Percentiles rank a stretch among this genome's conserved stretches.
Conservation (phyloP, 495 filamentous ascomycete genomes). For the Penicillium silybi region DNA sequence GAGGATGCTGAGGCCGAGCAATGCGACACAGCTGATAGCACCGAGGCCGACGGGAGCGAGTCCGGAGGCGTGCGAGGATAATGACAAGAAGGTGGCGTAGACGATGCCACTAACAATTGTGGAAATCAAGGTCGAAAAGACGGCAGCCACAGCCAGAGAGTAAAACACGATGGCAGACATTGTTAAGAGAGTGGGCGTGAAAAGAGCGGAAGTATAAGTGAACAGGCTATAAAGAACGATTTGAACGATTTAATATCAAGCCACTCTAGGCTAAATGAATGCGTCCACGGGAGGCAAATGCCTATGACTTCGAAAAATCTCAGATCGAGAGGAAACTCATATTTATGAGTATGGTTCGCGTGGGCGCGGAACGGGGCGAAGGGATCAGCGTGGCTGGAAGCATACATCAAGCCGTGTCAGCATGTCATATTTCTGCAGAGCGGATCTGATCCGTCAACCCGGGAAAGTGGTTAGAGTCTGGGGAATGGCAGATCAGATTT, state of each 20-base stretch:
- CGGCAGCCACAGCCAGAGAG: constrained; percentile 23
- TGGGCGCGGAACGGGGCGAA: constrained; percentile 22
- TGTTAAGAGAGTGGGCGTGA: constrained; percentile 8
- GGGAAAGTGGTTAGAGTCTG: constrained; percentile 17
- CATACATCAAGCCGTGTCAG: constrained; percentile 14
- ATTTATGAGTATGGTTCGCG: constrained; percentile 18
- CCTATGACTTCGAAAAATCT: neutral
- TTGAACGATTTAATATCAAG: neutral
- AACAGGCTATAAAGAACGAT: neutral
- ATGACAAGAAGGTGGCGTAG: constrained; percentile 19
- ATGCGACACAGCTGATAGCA: constrained; percentile 23
- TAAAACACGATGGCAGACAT: constrained; percentile 17
- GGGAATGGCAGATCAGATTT: neutral
- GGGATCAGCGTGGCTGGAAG: constrained; percentile 16
- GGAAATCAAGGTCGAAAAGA: constrained; percentile 24
- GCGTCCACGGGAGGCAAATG: neutral
- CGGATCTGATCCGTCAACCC: constrained; percentile 25
- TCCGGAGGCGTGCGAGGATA: constrained; percentile 17
- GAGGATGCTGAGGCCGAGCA: constrained; percentile 25
- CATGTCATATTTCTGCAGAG: constrained; percentile 4
- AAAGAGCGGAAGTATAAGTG: constrained; percentile 2
- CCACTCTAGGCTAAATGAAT: neutral
- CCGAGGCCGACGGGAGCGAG: constrained; percentile 27
- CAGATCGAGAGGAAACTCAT: constrained; percentile 6
- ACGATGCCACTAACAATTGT: constrained; percentile 36